Conservation (phyloP, 2,329 filamentous ascomycete genomes). For the Botrytis porri region DNA sequence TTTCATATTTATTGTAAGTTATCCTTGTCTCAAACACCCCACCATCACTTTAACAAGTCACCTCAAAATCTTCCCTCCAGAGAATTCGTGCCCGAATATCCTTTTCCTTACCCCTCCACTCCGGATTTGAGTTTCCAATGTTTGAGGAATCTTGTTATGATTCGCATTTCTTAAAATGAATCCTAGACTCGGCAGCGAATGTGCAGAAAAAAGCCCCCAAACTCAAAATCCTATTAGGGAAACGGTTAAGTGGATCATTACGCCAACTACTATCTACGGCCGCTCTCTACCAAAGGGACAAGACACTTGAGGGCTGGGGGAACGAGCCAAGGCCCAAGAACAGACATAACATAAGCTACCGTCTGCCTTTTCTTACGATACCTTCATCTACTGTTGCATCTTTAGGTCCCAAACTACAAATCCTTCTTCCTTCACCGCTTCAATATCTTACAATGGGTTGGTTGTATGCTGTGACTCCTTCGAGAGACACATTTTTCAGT, state of each 20-base stretch:
- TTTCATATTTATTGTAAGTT: background rate
- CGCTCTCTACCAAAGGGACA: background rate
- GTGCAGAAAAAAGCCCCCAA: background rate
- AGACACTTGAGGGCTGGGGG: constrained; percentile 7
- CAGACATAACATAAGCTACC: background rate
- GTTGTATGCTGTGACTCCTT: constrained; percentile 16
- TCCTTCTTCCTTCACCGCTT: constrained; percentile 17
- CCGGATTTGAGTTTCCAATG: background rate
- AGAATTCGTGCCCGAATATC: background rate
- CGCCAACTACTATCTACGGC: background rate
- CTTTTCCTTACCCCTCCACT: constrained; percentile 4
- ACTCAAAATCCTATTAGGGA: constrained; percentile 1
- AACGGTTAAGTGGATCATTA: background rate
- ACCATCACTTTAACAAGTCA: constrained; percentile 2
- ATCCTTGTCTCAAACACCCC: background rate
- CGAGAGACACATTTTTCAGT: background rate
- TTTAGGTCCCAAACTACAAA: constrained; percentile 8
- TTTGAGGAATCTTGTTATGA: background rate
- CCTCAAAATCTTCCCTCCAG: background rate
- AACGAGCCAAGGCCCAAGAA: background rate
- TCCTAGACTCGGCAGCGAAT: background rate
- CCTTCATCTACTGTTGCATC: constrained; percentile 10
- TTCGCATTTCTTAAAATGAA: background rate
- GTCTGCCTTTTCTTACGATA: constrained; percentile 1
- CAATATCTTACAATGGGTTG: constrained; percentile 1